Conservation (phyloP, 305 asterid genomes). For the Euphrasia arctica region DNA sequence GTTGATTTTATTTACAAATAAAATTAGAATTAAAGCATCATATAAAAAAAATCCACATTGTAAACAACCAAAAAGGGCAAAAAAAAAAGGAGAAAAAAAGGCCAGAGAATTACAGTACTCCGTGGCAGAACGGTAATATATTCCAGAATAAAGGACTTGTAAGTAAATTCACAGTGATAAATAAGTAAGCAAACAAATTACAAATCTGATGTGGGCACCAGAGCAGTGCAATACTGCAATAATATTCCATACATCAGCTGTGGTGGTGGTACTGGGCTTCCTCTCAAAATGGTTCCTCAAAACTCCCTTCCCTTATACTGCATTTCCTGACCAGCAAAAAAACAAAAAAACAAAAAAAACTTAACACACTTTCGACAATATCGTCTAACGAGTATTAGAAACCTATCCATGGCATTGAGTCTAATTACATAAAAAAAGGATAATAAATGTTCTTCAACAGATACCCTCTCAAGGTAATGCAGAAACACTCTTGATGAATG, state of each 20-base stretch:
- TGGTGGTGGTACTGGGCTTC: background rate
- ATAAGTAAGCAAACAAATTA: conserved; percentile 7
- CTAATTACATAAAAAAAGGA: background rate
- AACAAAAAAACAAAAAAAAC: too few species aligned
- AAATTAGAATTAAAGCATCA: conserved; percentile 11
- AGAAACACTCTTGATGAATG: background rate
- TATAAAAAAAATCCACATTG: conserved; percentile 24
- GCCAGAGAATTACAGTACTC: background rate
- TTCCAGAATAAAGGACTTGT: conserved; percentile 18
- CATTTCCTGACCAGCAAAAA: conserved; percentile 54
- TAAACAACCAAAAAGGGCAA: conserved; percentile 1
- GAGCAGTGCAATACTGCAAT: conserved; percentile 2
- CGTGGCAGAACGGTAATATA: conserved; percentile 29
- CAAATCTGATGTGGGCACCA: conserved; percentile 19
- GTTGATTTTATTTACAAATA: conserved; percentile 30
- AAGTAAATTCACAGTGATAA: conserved; percentile 1
- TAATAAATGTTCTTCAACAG: background rate
- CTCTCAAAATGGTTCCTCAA: conserved; percentile 32
- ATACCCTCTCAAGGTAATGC: background rate
- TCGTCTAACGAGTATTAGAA: background rate
- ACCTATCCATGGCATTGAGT: background rate
- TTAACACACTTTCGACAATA: background rate
- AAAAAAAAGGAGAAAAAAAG: background rate
- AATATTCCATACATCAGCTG: conserved; percentile 17
- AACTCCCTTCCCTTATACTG: conserved; percentile 76